Evolutionary conservation across 2,329 filamentous ascomycete species (phyloP).

Genomic region (Gaeumannomyces tritici): DNA sequence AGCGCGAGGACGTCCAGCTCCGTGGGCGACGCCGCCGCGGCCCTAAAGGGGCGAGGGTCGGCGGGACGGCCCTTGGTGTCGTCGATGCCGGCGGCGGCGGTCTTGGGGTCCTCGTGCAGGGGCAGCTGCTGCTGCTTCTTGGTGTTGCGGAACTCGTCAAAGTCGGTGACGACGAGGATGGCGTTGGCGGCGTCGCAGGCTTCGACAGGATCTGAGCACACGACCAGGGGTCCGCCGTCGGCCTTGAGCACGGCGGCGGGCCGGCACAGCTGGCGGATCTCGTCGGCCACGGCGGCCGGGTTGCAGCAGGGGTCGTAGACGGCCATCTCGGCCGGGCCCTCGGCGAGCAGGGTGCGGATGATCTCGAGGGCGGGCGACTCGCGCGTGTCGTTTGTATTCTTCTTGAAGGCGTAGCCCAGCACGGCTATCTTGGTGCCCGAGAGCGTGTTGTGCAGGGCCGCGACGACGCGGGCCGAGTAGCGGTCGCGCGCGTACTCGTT

Average conservation of each 20-base stretch:
- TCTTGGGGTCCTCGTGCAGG: conserved; percentile 7
- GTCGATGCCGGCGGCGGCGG: conserved; percentile 2
- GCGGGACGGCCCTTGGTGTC: conserved; percentile 12
- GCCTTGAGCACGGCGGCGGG: conserved; percentile 18
- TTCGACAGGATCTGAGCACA: conserved; percentile 38
- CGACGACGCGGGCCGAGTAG: conserved; percentile 57
- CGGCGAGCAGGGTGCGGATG: conserved; percentile 54
- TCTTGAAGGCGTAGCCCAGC: conserved; percentile 72
- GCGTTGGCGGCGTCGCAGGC: conserved; percentile 40
- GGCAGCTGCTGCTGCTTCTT: background rate
- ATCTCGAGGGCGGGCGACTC: conserved; percentile 62
- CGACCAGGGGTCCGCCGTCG: conserved; percentile 32
- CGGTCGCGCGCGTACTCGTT: conserved; percentile 67
- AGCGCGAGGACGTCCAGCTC: conserved; percentile 37
- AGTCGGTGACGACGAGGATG: conserved; percentile 45
- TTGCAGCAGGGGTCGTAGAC: conserved; percentile 60
- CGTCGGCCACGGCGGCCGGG: conserved; percentile 36
- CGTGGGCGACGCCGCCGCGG: conserved; percentile 22
- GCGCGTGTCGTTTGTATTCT: conserved; percentile 66
- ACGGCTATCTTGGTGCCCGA: conserved; percentile 62
- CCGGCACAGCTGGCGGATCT: conserved; percentile 36
- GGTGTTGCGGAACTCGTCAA: conserved; percentile 38
- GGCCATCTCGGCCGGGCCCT: conserved; percentile 52
- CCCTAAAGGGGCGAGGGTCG: conserved; percentile 36
- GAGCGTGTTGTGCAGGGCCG: conserved; percentile 58